These are phyloP conservation scores for Salvia miltiorrhiza DNA, from an alignment of 257 asterid genomes.

Conservation along the genomic window DNA sequence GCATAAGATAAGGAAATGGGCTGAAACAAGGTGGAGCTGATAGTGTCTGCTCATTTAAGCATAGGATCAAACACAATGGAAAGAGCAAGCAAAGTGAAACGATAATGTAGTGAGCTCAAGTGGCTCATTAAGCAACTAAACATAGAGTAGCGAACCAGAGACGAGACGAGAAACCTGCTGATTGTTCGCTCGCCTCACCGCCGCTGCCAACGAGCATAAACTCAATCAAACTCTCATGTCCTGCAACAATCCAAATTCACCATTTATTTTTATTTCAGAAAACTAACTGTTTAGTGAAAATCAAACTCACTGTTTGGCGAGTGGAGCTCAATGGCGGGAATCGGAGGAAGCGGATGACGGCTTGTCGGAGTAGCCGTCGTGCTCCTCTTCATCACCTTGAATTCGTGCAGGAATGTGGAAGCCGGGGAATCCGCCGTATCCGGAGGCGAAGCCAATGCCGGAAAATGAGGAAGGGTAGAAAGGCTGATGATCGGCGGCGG, in stretches of 20 bases:
- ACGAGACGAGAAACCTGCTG: constrained; percentile 57
- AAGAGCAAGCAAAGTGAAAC: constrained; percentile 16
- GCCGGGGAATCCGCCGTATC: constrained; percentile 69
- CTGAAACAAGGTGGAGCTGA: not conserved
- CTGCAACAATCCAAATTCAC: too few relatives aligned
- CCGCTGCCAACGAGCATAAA: constrained; percentile 35
- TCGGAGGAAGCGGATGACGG: constrained; percentile 99
- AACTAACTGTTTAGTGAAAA: too few relatives aligned
- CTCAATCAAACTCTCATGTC: constrained; percentile 46
- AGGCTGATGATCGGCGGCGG: constrained; percentile 50
- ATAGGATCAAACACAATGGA: not conserved
- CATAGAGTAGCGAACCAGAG: constrained; percentile 38
- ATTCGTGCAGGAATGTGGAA: constrained; percentile 88
- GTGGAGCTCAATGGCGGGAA: constrained; percentile 73
- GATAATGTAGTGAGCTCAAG: not conserved
- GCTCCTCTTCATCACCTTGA: constrained; percentile 99
- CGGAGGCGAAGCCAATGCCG: constrained; percentile 65
- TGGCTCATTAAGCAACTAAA: constrained; percentile 41
- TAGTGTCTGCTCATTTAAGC: not conserved
- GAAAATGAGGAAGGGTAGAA: constrained; percentile 55
- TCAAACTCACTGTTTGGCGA: too few relatives aligned
- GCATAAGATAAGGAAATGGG: constrained; percentile 26
- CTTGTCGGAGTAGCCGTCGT: constrained; percentile 89
- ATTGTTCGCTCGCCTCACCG: constrained; percentile 40
- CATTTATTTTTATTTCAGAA: too few relatives aligned